Evolutionary conservation across 208 protist genomes (phyloP).

Genomic region (Crithidia fasciculata): DNA sequence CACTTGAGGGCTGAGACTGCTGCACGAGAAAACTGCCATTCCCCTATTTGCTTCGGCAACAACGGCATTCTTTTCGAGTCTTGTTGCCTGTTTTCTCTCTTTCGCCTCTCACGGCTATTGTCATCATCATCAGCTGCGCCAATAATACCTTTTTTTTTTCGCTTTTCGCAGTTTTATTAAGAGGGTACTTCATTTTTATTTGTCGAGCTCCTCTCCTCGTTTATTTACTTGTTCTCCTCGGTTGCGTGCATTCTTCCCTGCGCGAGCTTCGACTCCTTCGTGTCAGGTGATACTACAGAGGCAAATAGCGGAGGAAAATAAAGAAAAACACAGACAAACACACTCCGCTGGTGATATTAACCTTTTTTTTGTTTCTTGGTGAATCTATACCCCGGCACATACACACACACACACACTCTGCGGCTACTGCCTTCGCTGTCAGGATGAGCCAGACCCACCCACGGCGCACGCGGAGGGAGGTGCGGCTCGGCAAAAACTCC

Average conservation of each 20-base stretch:
- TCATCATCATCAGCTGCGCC: not conserved
- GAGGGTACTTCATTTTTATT: too few species aligned
- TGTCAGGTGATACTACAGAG: too few species aligned
- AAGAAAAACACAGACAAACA: conserved; percentile 1
- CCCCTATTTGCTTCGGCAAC: too few species aligned
- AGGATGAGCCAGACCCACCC: conserved; percentile 6
- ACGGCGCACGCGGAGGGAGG: conserved; percentile 1
- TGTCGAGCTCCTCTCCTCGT: too few species aligned
- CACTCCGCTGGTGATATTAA: not conserved
- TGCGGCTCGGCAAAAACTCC: conserved; percentile 34
- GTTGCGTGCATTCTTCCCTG: too few species aligned
- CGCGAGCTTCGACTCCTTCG: too few species aligned
- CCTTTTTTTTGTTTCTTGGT: not conserved
- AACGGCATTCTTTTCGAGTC: too few species aligned
- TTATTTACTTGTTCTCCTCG: too few species aligned
- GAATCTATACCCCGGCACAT: not conserved
- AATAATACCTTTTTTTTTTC: not conserved
- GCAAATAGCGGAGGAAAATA: not conserved
- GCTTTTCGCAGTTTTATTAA: not conserved
- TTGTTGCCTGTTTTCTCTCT: not conserved
- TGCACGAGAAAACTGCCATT: too few species aligned
- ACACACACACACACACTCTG: not conserved
- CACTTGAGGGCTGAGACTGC: too few species aligned
- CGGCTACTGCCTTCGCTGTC: not conserved
- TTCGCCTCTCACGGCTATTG: not conserved